Evolutionary conservation across 768 basidiomycete species (phyloP).

Genomic region (Boletus barrowsii): DNA sequence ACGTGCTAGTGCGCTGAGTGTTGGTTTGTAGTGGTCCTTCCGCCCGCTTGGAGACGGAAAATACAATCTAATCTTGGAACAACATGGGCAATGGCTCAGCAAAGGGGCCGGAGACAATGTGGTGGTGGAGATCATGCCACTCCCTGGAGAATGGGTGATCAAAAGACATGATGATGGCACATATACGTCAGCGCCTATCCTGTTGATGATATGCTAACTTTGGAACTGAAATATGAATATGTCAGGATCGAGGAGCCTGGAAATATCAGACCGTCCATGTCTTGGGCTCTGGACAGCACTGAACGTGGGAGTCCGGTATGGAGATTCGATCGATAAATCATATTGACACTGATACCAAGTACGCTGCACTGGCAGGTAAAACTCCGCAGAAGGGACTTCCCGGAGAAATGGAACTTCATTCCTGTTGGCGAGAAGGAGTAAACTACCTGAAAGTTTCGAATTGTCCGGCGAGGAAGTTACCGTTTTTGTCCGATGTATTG

Average conservation of each 20-base stretch:
- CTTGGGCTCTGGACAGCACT: background rate
- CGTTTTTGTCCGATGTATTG: no score
- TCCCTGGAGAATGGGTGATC: background rate
- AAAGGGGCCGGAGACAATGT: fast-evolving
- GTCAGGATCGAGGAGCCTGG: background rate
- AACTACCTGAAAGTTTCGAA: no score
- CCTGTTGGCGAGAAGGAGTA: no score
- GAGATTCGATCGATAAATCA: background rate
- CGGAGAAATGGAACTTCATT: background rate
- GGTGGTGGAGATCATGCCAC: background rate
- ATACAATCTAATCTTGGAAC: background rate
- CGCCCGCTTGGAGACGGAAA: background rate
- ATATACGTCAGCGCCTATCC: background rate
- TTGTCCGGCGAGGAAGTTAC: no score
- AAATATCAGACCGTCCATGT: background rate
- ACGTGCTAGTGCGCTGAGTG: background rate
- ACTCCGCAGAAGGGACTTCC: background rate
- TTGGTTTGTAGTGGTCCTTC: background rate
- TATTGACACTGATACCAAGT: background rate
- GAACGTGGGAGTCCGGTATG: background rate
- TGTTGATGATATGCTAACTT: background rate
- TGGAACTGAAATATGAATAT: background rate
- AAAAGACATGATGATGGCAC: no score
- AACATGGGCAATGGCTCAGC: background rate
- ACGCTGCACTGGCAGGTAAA: background rate